Conservation (phyloP, 441 rosid species). For the Brassica hybrid region DNA sequence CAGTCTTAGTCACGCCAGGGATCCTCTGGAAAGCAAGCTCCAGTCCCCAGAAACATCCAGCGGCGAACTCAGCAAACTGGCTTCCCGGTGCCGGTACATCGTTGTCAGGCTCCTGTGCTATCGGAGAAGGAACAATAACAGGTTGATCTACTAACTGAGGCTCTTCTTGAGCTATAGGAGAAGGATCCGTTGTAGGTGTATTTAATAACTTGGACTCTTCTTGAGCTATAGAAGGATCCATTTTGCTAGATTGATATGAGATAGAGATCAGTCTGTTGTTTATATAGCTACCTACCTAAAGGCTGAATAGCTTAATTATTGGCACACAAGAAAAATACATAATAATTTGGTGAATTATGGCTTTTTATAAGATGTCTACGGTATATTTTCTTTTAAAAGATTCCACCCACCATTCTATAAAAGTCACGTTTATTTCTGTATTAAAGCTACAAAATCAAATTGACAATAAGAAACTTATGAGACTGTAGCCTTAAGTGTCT, state of each 20-base stretch:
- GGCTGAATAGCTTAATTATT: neutral
- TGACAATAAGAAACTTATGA: too few relatives aligned
- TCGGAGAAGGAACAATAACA: conserved; percentile 53
- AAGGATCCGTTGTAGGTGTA: neutral
- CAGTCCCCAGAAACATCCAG: conserved; percentile 93
- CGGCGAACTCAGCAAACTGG: conserved; percentile 77
- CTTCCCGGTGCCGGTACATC: conserved; percentile 76
- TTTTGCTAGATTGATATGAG: neutral
- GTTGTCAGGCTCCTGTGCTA: conserved; percentile 72
- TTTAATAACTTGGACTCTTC: neutral
- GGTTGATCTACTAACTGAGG: conserved; percentile 43
- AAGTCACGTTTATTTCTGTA: too few relatives aligned
- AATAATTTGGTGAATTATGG: too few relatives aligned
- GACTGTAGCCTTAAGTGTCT: too few relatives aligned
- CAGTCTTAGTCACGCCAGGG: conserved; percentile 71
- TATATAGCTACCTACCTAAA: neutral
- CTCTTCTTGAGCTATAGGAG: neutral
- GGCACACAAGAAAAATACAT: too few relatives aligned
- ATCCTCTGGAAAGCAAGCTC: conserved; percentile 86
- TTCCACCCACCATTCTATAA: too few relatives aligned
- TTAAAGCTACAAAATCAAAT: too few relatives aligned
- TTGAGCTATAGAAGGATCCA: neutral
- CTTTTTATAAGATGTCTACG: too few relatives aligned
- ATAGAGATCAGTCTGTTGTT: too few relatives aligned
- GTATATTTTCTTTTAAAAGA: too few relatives aligned